Base-by-base conservation (phyloP, 108 stramenopile genomes). In the Epithemia pelagica region DNA sequence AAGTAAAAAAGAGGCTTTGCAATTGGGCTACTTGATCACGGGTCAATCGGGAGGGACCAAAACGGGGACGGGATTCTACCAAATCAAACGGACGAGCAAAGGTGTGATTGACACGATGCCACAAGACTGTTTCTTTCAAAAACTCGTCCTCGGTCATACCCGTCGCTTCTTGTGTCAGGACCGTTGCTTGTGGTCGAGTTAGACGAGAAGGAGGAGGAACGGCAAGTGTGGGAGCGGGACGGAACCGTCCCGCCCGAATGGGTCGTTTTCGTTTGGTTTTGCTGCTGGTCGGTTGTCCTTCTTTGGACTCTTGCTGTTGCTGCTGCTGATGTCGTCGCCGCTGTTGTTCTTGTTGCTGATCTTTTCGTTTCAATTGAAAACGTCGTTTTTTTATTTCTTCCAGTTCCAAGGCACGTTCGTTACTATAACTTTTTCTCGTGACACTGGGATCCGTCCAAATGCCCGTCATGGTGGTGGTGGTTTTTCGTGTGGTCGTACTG, bases 1-100 rank as follows among this genome's bases (percentile, higher is more conserved):
- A 33, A 46, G 62, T 52, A 51, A 76, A 76, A 59, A 76, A 76
- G 20, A 76, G 56, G 46, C 54, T 46, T 20, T 29, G 54, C n/a
- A 76, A 51, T 30, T 67, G 8, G 10, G 30, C 21, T 25, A 75
- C 2, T 29, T 61, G 32, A 33, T 65, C 69, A 2, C 19, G 24
- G 7, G 69, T 32, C 0, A 75, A 15, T 29, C 24, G 3, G 7
- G 32, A 23, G 21, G 55, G 32, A 15, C 32, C 56, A 23, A 75
- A 37, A 20, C 29, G 25, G 2, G 74, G 69, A 5, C 64, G 32
- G 0, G 74, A 75, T 19, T 24, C 52, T 21, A 62, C 74, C 8
- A 62, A 46, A 25, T 28, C 26, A 33, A 60, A 70, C 2, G 0
- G 57, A 21, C 69, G 24, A 22, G 54, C 26, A 58, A 75, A 53